A percentile compares a stretch with the other conserved stretches of the same genome.
These are phyloP conservation scores for Phyllosticta ampelicida DNA, from an alignment of 2,329 filamentous ascomycete species.

Conservation along the genomic window DNA sequence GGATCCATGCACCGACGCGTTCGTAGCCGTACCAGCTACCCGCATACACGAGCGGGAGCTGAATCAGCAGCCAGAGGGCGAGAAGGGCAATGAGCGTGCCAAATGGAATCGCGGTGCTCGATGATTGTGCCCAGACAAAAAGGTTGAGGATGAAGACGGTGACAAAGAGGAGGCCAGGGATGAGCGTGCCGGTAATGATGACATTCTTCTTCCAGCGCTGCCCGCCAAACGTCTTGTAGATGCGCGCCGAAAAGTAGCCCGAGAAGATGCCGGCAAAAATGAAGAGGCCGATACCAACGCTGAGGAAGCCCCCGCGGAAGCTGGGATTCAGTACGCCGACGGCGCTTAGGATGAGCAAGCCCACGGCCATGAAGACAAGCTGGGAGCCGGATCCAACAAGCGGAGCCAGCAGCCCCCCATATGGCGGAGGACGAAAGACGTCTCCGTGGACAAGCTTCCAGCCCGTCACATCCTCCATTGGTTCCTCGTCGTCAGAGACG, in stretches of 20 bases:
- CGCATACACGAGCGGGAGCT: slow-evolving; percentile 72
- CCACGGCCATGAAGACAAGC: slow-evolving; percentile 68
- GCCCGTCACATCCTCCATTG: slow-evolving; percentile 67
- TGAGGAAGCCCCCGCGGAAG: slow-evolving; percentile 82
- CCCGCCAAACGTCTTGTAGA: slow-evolving; percentile 77
- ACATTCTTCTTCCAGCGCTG: slow-evolving; percentile 66
- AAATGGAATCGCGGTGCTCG: slow-evolving; percentile 77
- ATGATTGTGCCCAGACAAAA: slow-evolving; percentile 84
- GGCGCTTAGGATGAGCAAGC: slow-evolving; percentile 61
- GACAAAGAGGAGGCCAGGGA: slow-evolving; percentile 67
- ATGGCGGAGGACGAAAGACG: slow-evolving; percentile 65
- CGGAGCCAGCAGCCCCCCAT: slow-evolving; percentile 65
- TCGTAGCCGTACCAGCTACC: slow-evolving; percentile 70
- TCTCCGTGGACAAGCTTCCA: slow-evolving; percentile 88
- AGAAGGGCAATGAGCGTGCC: slow-evolving; percentile 63
- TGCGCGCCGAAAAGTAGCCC: slow-evolving; percentile 73
- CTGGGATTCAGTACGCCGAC: slow-evolving; percentile 73
- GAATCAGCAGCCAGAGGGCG: slow-evolving; percentile 72
- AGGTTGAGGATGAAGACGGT: slow-evolving; percentile 72
- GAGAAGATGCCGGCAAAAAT: slow-evolving; percentile 75
- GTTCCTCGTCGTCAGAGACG: slow-evolving; percentile 57
- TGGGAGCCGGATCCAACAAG: slow-evolving; percentile 80
- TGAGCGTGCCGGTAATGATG: slow-evolving; percentile 59
- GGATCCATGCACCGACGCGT: slow-evolving; percentile 58
- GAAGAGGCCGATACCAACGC: slow-evolving; percentile 72